A percentile compares a stretch with the other conserved stretches of the same genome.
phyloP scores from a whole-genome alignment of 306 rosid species.

The Trifolium pratense region DNA sequence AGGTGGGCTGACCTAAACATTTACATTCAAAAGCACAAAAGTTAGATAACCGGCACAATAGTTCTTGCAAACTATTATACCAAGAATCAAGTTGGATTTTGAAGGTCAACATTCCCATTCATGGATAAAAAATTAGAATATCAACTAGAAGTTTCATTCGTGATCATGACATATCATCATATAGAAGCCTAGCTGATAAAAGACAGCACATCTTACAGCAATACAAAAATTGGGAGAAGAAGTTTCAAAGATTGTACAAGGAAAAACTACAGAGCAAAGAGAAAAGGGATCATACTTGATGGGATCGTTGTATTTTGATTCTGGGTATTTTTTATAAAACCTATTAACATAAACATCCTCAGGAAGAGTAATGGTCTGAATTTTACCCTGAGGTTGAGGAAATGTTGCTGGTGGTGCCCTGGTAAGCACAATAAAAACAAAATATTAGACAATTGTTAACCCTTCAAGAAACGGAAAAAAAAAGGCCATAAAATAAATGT shows the following conservation, averaged over 20 bases:
- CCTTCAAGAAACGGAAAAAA: not conserved
- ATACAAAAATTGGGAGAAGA: conserved; percentile 10
- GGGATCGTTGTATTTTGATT: conserved; percentile 70
- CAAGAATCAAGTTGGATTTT: conserved; percentile 13
- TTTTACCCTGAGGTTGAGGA: conserved; percentile 67
- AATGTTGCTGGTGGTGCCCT: conserved; percentile 88
- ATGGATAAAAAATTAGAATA: conserved; percentile 22
- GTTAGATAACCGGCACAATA: conserved; percentile 12
- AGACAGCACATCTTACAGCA: not conserved
- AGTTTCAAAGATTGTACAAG: conserved; percentile 12
- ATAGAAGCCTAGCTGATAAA: conserved; percentile 27
- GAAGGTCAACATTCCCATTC: conserved; percentile 27
- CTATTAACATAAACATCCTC: conserved; percentile 79
- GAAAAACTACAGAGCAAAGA: conserved; percentile 23
- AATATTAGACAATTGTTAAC: conserved; percentile 12
- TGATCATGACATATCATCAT: not conserved
- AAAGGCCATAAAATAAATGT: not conserved
- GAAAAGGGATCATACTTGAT: conserved; percentile 61
- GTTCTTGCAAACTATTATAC: conserved; percentile 1
- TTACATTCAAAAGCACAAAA: conserved; percentile 11
- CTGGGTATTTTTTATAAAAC: conserved; percentile 76
- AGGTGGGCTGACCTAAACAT: not conserved
- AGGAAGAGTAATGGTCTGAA: conserved; percentile 73
- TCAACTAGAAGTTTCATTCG: conserved; percentile 12
- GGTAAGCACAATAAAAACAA: conserved; percentile 36